Base-by-base conservation (phyloP, 2,329 filamentous ascomycete genomes). In the Dactylellina leptospora region DNA sequence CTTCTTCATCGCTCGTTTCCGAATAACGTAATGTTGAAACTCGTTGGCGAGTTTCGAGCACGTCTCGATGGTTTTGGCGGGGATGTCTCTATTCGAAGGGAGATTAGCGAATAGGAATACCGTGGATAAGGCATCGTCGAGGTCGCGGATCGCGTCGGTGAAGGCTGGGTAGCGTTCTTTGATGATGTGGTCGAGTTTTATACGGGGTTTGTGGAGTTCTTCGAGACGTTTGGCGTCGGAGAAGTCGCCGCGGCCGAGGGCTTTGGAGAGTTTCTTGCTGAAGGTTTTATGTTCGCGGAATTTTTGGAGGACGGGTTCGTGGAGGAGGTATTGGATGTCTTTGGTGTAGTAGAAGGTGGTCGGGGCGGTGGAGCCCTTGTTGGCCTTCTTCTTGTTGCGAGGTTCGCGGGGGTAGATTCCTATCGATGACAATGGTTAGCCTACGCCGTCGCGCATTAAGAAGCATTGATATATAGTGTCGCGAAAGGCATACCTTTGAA, bases 141-240 rank as follows among this genome's bases (percentile, higher is more conserved):
- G 86, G 79, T 99, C 95, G 79, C 95, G 86, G 76, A 99, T 82
- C 54, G 95, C 93, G 81, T 99, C 95, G 75, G 93, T 86, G 80
- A 99, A 99, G 51, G 95, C 97, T 51, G 95, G 95, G 81, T 99
- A 99, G 79, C 95, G 90, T 84, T 99, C 95, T 80, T 96, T 93
- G 79, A 99, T 92, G 79, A 99, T 91, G 83, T 99, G 93, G 80
- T 99, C 92, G 77, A 99, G 87, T 69, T 91, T 93, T 81, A 97
- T 90, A 79, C 89, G 88, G 72, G 93, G 91, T 80, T 91, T 93
- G 78, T 92, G 89, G 68, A 91, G 96, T 84, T 92, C 92, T 84
- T 99, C 93, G 71, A 96, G 84, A 75, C 93, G 88, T 77, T 90
- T 87, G 47, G 95, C 95, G 83, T 97, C 92, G 77, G 88, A 85